These are phyloP conservation scores for Microdochium bolleyi DNA, from an alignment of 2,329 filamentous ascomycete species.

Conservation along the genomic window DNA sequence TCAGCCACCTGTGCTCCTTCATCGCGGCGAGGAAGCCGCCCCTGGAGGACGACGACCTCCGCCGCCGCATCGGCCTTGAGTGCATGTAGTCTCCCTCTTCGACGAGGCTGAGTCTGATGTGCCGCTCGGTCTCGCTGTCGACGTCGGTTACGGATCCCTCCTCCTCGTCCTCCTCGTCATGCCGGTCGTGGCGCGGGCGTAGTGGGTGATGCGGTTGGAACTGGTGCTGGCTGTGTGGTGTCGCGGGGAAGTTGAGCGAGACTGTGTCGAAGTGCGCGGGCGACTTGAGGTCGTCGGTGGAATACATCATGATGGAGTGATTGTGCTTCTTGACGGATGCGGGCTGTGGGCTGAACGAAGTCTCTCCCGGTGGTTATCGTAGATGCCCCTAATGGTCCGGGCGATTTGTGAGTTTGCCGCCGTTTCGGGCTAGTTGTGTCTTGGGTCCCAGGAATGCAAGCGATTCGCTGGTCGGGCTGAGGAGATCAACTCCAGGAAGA, in stretches of 20 bases:
- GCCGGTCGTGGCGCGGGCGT: conserved; percentile 3
- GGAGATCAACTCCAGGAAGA: background rate
- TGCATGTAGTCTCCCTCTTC: conserved; percentile 20
- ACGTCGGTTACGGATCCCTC: conserved; percentile 15
- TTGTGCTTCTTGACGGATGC: background rate
- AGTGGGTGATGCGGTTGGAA: background rate
- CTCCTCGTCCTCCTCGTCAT: conserved; percentile 13
- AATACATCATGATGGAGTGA: background rate
- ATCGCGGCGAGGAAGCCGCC: conserved; percentile 7
- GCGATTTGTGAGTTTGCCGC: too few species aligned
- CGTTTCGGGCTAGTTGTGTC: too few species aligned
- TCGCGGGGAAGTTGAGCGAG: background rate
- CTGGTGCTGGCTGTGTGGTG: background rate
- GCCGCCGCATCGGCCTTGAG: conserved; percentile 1
- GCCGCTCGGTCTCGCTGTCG: conserved; percentile 14
- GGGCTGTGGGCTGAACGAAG: background rate
- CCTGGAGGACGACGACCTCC: background rate
- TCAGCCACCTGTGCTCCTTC: conserved; percentile 16
- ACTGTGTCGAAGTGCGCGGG: background rate
- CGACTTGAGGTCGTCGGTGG: background rate
- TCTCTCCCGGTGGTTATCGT: background rate
- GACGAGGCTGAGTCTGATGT: conserved; percentile 1
- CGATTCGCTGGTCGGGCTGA: too few species aligned
- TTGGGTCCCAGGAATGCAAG: too few species aligned
- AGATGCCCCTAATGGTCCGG: too few species aligned